Percentiles rank a stretch among this genome's conserved stretches.
phyloP scores from a whole-genome alignment of 164 flowering plant genomes.

The Vitis rupestris region DNA sequence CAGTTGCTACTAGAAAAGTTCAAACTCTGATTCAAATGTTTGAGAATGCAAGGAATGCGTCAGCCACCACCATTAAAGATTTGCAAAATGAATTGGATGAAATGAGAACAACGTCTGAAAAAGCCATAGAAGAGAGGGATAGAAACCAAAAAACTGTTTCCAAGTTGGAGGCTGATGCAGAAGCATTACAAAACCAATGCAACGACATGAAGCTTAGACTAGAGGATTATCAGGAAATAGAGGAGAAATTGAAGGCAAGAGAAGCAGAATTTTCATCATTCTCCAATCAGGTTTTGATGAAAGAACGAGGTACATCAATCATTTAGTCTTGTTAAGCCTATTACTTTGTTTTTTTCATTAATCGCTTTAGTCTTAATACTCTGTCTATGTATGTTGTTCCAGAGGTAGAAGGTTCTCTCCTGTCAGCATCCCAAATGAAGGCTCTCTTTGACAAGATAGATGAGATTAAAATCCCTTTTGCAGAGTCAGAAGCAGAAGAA shows the following conservation, averaged over 20 bases:
- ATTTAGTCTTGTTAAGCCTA: neutral
- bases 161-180: slow-evolving; percentile 53
- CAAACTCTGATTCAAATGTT: slow-evolving; percentile 36
- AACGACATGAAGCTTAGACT: slow-evolving; percentile 40
- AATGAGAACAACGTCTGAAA: slow-evolving; percentile 28
- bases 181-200: slow-evolving; percentile 39
- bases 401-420: slow-evolving; percentile 39
- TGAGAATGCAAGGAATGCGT: slow-evolving; percentile 28
- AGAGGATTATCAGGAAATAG: slow-evolving; percentile 39
- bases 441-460: slow-evolving; percentile 52
- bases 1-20: slow-evolving; percentile 37
- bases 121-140: slow-evolving; percentile 52
- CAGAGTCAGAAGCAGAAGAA: slow-evolving; percentile 29
- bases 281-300: slow-evolving; percentile 25
- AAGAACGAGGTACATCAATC: slow-evolving; percentile 53
- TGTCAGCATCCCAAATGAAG: slow-evolving; percentile 48
- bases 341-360: neutral
- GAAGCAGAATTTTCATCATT: slow-evolving; percentile 51
- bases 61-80: slow-evolving; percentile 35
- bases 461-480: slow-evolving; percentile 37
- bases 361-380: neutral
- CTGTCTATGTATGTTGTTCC: slow-evolving; percentile 25
- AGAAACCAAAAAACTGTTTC: slow-evolving; percentile 32
- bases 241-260: slow-evolving; percentile 43
- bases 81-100: slow-evolving; percentile 50